Evolutionary conservation across 1,139 yeast genomes (phyloP), one percentile per base, ranked within the genome.

Genomic region (Meyerozyma elateridarum): DNA sequence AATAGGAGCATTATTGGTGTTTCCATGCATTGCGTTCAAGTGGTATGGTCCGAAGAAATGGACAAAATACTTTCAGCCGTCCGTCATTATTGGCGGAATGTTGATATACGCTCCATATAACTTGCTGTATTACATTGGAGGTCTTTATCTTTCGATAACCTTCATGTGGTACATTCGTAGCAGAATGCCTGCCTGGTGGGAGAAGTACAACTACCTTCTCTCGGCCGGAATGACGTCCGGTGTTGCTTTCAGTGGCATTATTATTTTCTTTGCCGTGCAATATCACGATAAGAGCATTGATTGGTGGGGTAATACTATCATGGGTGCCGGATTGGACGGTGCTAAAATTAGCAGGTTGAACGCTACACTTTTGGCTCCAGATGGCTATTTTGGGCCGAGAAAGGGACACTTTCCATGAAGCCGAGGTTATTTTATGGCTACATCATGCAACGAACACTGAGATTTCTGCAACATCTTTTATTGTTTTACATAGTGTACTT

Each of bases 281-380:
- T 70, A 61, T 40, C 62, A 67, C 31, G 58, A 55, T 8, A 57
- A 56, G 25, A 36, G 48, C 8, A 34, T 76, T 18, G 42, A 41
- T 37, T 77, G 84, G 83, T 76, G 83, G 83, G 83, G 83, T 2
- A 77, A 76, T 48, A 52, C 43, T 19, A 73, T 75, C 15, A 35
- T 57, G 4, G 55, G 47, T 33, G 47, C 37, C 2, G 79, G 78
- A 20, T 42, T 60, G 14, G 80, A 75, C 43, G 78, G 73, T n/a
- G 29, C 45, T 8, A 32, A 20, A 4, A 18, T 5, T 11, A 18
- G 13, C 11, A 13, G 11, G 3, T 25, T 33, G 20, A 46, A 48
- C 30, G 45, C 44, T 3, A 40, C 46, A 2, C 29, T 28, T 7
- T 18, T 22, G 14, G 60, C 68, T 5, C 59, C 59, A 3, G 60